phyloP scores from a whole-genome alignment of 805 yeast genomes.

The Candida gorgasii region DNA sequence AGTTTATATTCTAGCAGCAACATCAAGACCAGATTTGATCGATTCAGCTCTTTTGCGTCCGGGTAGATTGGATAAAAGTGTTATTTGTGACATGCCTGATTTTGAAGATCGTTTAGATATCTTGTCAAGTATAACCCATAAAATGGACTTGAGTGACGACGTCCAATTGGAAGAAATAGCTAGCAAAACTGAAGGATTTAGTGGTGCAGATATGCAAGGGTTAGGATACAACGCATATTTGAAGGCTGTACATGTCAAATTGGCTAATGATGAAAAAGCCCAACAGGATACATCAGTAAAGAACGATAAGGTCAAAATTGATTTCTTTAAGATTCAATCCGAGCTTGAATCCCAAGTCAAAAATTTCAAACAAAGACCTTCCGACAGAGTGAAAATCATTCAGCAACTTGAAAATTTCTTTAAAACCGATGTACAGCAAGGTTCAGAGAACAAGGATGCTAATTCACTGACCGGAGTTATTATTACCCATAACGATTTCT shows the following conservation, averaged over 20 bases:
- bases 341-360: slow-evolving; percentile 24
- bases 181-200: slow-evolving; percentile 64
- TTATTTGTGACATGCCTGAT: slow-evolving; percentile 85
- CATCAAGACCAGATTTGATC: slow-evolving; percentile 92
- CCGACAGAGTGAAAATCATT: slow-evolving; percentile 40
- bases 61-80: slow-evolving; percentile 91
- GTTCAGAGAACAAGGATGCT: slow-evolving; percentile 5
- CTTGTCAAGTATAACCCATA: slow-evolving; percentile 54
- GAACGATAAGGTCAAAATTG: slow-evolving; percentile 22
- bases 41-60: slow-evolving; percentile 95
- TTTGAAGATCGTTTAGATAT: slow-evolving; percentile 73
- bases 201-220: slow-evolving; percentile 96
- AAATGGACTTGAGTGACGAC: slow-evolving; percentile 55
- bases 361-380: slow-evolving; percentile 29
- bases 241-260: slow-evolving; percentile 74
- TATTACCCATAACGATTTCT: slow-evolving; percentile 56
- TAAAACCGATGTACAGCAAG: slow-evolving; percentile 1
- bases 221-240: slow-evolving; percentile 87
- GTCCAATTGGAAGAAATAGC: slow-evolving; percentile 62
- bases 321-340: slow-evolving; percentile 46
- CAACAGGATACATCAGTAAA: slow-evolving; percentile 17
- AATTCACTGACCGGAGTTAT: slow-evolving; percentile 29
- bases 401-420: slow-evolving; percentile 46
- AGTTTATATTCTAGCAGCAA: slow-evolving; percentile 94
- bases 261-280: slow-evolving; percentile 46